Evolutionary conservation across 768 basidiomycete species (phyloP).

Genomic region (Lentinula edodes): DNA sequence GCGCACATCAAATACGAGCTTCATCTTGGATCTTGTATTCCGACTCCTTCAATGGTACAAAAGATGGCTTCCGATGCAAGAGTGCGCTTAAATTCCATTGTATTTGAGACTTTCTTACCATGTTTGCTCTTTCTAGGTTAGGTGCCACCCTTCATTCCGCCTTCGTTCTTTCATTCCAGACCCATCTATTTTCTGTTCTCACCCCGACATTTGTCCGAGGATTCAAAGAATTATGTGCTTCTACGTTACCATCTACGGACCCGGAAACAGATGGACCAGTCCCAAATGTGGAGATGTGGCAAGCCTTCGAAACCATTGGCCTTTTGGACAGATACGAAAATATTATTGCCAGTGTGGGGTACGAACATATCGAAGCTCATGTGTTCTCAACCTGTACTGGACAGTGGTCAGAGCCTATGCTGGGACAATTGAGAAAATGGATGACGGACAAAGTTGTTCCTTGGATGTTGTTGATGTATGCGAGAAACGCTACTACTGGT

Average conservation of each 20-base stretch:
- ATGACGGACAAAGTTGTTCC: slow-evolving; percentile 75
- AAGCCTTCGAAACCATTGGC: slow-evolving; percentile 62
- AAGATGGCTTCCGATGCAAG: slow-evolving; percentile 64
- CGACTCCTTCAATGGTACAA: slow-evolving; percentile 68
- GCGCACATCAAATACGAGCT: slow-evolving; percentile 39
- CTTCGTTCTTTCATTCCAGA: slow-evolving; percentile 68
- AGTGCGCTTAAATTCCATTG: slow-evolving; percentile 36
- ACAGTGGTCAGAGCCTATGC: slow-evolving; percentile 63
- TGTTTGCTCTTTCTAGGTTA: slow-evolving; percentile 33
- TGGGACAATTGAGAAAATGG: slow-evolving; percentile 63
- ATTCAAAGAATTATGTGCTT: slow-evolving; percentile 61
- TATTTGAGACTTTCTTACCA: slow-evolving; percentile 7
- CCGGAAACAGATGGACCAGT: slow-evolving; percentile 14
- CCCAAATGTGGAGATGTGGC: slow-evolving; percentile 38
- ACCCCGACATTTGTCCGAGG: slow-evolving; percentile 63
- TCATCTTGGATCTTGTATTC: slow-evolving; percentile 50
- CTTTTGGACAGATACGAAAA: slow-evolving; percentile 80
- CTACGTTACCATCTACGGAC: slow-evolving; percentile 42
- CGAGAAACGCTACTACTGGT: slow-evolving; percentile 57
- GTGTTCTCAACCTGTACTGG: slow-evolving; percentile 61
- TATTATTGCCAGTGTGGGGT: slow-evolving; percentile 78
- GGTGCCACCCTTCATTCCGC: slow-evolving; percentile 54
- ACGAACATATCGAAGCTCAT: slow-evolving; percentile 77
- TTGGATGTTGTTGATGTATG: slow-evolving; percentile 83
- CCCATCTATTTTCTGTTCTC: slow-evolving; percentile 65